Conservation (phyloP, 2,329 filamentous ascomycete genomes). For the Nothophaeocryptopus gaeumannii region DNA sequence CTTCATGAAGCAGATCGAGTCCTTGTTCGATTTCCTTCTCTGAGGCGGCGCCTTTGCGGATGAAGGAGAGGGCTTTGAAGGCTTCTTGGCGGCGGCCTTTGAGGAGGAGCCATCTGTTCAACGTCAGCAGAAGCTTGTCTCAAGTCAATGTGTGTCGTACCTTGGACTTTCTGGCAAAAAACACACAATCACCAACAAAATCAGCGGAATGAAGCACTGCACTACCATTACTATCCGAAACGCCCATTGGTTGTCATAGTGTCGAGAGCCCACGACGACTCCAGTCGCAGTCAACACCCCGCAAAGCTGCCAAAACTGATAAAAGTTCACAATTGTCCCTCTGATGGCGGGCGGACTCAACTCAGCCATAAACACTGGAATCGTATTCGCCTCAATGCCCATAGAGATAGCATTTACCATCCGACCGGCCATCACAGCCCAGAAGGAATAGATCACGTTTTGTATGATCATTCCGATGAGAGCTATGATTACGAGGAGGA, state of each 20-base stretch:
- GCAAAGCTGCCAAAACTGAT: neutral
- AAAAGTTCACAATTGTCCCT: neutral
- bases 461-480: constrained; percentile 6
- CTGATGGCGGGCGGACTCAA: neutral
- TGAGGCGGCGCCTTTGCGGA: neutral
- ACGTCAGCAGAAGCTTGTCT: too few relatives aligned
- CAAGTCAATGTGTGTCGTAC: too few relatives aligned
- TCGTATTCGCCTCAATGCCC: constrained; percentile 3
- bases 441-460: constrained; percentile 2
- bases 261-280: too few relatives aligned
- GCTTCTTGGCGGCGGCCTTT: neutral
- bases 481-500: neutral
- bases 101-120: neutral
- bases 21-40: neutral
- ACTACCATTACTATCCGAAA: too few relatives aligned
- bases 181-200: too few relatives aligned
- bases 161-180: too few relatives aligned
- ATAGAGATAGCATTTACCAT: constrained; percentile 7
- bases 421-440: constrained; percentile 4
- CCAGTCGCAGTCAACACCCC: neutral
- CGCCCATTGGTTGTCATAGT: too few relatives aligned
- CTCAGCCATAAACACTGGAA: neutral
- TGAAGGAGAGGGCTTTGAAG: neutral
- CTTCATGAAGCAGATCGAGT: neutral
- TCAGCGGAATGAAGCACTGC: too few relatives aligned